Conservation (phyloP, 2,329 filamentous ascomycete genomes). For the Dactylellina cionopaga region DNA sequence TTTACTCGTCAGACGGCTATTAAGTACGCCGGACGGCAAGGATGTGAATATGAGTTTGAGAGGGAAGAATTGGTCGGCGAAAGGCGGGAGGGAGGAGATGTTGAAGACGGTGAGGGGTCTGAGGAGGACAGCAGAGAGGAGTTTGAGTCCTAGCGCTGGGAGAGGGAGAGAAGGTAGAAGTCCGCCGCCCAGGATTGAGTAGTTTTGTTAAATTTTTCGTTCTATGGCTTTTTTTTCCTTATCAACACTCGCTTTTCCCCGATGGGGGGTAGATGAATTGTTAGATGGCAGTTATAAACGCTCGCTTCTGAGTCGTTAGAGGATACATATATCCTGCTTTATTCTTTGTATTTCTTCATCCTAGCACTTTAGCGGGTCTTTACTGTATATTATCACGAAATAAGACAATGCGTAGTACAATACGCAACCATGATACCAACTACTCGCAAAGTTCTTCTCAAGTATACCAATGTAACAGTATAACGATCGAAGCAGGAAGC, state of each 20-base stretch:
- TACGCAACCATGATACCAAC: too few relatives aligned
- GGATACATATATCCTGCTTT: background rate
- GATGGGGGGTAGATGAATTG: too few relatives aligned
- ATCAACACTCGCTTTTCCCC: background rate
- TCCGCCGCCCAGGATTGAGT: constrained; percentile 55
- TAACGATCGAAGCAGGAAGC: too few relatives aligned
- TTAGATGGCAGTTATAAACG: too few relatives aligned
- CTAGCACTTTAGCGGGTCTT: constrained; percentile 9
- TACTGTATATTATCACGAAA: constrained; percentile 8
- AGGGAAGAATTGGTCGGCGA: constrained; percentile 82
- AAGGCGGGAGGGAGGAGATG: constrained; percentile 87
- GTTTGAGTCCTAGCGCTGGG: constrained; percentile 59
- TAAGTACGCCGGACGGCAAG: constrained; percentile 80
- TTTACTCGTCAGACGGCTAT: constrained; percentile 82
- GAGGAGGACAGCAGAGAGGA: constrained; percentile 84
- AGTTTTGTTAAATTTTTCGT: background rate
- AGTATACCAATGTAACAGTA: too few relatives aligned
- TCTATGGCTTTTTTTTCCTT: background rate
- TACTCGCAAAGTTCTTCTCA: too few relatives aligned
- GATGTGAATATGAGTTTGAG: constrained; percentile 96
- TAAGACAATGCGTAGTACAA: background rate
- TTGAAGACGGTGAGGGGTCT: constrained; percentile 85
- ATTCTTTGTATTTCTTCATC: background rate
- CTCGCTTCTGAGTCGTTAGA: too few relatives aligned
- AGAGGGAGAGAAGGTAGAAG: constrained; percentile 50